Evolutionary conservation across 2,329 filamentous ascomycete species (phyloP), one percentile per base, ranked within the genome.

Genomic region (Scedosporium minutisporum): DNA sequence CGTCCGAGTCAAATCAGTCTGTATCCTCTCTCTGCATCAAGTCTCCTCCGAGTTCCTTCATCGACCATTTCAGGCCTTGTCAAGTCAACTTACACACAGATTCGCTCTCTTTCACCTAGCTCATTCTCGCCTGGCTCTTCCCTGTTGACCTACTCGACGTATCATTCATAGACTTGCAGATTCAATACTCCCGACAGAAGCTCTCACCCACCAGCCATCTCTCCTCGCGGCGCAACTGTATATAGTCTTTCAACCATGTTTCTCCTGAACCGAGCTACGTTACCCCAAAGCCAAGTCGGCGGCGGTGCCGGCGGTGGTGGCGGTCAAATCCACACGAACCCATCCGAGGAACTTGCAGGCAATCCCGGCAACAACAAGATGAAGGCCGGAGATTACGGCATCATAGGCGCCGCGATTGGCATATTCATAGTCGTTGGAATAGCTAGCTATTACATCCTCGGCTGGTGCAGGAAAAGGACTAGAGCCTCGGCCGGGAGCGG

Each of bases 261-360:
- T 21, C 14, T 38, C n/a, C 18, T 42, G n/a, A 33, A 12, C 23
- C 57, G 25, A 25, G n/a, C 10, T 4, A 10, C 25, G n/a, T 14
- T 14, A 46, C 38, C 59, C 27, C 27, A 44, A 18, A 55, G 10
- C 38, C 48, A 65, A 21, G 51, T 61, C 58, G 51, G 58, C 42
- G 62, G 63, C 44, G 63, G 64, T 38, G 64, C 64, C 14, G 64
- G 63, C 38, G 61, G 61, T 38, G 63, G 63, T 6, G 64, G 59
- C 25, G 63, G 65, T 55, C 61, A 61, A 9, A 58, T 62, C 38
- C 60, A 64, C 25, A 57, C 57, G 16, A 57, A 65, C 53, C 65
- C 65, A n/a, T 60, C 62, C 55, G 23, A 55, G 27, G 62, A 65
- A 3, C 58, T 66, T 23, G 64, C 62, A 27, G 62, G 60, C 44